A percentile compares a stretch with the other conserved stretches of the same genome.
Evolutionary conservation across 305 asterid species (phyloP).

Genomic region (Fraxinus angustifolia): DNA sequence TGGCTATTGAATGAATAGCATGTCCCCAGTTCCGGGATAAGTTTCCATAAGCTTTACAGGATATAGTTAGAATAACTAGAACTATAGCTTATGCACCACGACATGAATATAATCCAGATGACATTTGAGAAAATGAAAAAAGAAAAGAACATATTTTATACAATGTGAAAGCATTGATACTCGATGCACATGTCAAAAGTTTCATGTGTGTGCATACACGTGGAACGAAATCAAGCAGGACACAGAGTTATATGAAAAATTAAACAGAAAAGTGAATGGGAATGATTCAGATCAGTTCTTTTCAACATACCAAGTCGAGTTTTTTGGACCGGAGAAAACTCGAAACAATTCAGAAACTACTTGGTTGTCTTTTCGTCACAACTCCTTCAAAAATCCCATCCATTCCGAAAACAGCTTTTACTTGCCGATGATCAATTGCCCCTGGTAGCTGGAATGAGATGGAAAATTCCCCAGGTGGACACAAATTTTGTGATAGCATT

Average conservation of each 20-base stretch:
- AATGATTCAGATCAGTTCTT: not conserved
- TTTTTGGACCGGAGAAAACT: not conserved
- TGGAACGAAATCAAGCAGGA: not conserved
- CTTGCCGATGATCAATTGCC: constrained; percentile 32
- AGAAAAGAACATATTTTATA: not conserved
- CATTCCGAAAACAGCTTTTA: constrained; percentile 30
- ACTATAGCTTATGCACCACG: not conserved
- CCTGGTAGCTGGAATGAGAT: constrained; percentile 31
- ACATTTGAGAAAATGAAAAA: not conserved
- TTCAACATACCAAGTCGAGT: not conserved
- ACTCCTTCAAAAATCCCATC: constrained; percentile 49
- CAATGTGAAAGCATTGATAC: not conserved
- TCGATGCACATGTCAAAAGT: not conserved
- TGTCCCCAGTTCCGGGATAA: not conserved
- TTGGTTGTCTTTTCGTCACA: constrained; percentile 29
- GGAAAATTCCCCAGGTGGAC: constrained; percentile 27
- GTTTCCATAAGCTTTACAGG: not conserved
- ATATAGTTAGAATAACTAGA: not conserved
- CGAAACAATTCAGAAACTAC: not conserved
- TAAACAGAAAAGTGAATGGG: not conserved
- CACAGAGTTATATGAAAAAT: not conserved
- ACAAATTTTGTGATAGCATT: not conserved
- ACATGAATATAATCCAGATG: not conserved
- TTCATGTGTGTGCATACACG: not conserved
- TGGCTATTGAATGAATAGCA: not conserved